Evolutionary conservation across 805 yeast species (phyloP), one percentile per base, ranked within the genome.

Genomic region (Kurtzmaniella cleridarum): DNA sequence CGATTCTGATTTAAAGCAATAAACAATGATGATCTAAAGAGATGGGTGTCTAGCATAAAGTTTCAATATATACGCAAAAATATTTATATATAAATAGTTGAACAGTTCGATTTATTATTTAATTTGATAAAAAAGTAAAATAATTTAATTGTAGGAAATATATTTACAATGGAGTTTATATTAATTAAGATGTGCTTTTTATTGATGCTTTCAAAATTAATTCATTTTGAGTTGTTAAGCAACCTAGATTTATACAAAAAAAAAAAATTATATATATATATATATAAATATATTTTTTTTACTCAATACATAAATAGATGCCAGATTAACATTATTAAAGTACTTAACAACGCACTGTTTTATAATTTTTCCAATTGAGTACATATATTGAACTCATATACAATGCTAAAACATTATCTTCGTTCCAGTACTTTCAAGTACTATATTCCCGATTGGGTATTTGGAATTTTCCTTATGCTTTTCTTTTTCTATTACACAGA

Each of bases 1-100:
- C 40, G 69, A 64, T 45, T 62, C 67, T 34, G 70, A 62, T 41
- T 51, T 53, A 48, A 60, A 60, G 51, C 47, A 41, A 30, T 48
- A 49, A 42, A 35, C 9, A 28, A 29, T 13, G 13, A 17, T 12
- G 27, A 5, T 36, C 35, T 6, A 5, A 20, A 20, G 8, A 8
- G 24, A 20, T 20, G 24, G 8, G 8, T 8, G 24, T 20, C 24
- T 20, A 5, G 24, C 24, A 20, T 20, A 20, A 20, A 20, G 24
- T 5, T 20, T 20, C 8, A 20, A 20, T 20, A 20, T 8, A 20
- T n/a, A n/a, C n/a, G n/a, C n/a, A n/a, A n/a, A n/a, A n/a, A n/a
- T n/a, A 26, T 9, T 26, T 12, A 12, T 26, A 9, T 8, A 26
- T 27, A 27, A 5, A 27, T n/a, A n/a, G 14, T 12, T 27, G 15